Conservation (phyloP, 768 basidiomycete species). For the Tulasnella sp. region DNA sequence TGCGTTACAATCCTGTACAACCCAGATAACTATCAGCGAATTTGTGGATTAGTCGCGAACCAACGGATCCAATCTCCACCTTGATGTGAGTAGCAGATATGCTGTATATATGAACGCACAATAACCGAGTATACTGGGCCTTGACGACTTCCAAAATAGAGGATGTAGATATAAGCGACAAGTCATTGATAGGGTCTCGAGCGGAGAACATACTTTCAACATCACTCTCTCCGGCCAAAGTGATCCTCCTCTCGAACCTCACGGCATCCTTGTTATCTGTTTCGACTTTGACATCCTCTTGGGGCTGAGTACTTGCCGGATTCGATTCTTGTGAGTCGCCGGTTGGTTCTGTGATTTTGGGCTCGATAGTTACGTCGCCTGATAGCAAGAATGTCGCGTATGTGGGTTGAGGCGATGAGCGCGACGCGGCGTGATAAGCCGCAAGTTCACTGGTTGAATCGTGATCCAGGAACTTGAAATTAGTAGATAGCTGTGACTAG, state of each 20-base stretch:
- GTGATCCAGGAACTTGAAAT: slow-evolving; percentile 6
- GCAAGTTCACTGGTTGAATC: slow-evolving; percentile 58
- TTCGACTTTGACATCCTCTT: background rate
- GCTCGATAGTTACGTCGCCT: slow-evolving; percentile 35
- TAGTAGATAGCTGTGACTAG: background rate
- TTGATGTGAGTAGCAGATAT: slow-evolving; percentile 53
- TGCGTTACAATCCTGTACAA: slow-evolving; percentile 36
- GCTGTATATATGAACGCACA: slow-evolving; percentile 58
- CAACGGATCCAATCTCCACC: too few species aligned
- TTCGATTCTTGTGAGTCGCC: background rate
- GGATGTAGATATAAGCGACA: background rate
- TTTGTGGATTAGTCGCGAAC: too few species aligned
- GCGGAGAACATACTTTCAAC: slow-evolving; percentile 46
- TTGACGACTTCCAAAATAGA: slow-evolving; percentile 33
- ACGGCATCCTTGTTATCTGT: too few species aligned
- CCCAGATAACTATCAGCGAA: background rate
- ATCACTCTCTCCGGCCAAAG: slow-evolving; percentile 52
- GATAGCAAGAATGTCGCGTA: slow-evolving; percentile 64
- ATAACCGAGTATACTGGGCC: slow-evolving; percentile 41
- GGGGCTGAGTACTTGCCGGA: background rate
- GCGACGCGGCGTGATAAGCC: slow-evolving; percentile 40
- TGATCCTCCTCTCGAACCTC: slow-evolving; percentile 38
- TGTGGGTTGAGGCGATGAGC: slow-evolving; percentile 33
- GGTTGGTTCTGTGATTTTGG: background rate
- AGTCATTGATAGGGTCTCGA: background rate